phyloP scores from a whole-genome alignment of 2,329 filamentous ascomycete genomes.

The Juglanconis sp. region DNA sequence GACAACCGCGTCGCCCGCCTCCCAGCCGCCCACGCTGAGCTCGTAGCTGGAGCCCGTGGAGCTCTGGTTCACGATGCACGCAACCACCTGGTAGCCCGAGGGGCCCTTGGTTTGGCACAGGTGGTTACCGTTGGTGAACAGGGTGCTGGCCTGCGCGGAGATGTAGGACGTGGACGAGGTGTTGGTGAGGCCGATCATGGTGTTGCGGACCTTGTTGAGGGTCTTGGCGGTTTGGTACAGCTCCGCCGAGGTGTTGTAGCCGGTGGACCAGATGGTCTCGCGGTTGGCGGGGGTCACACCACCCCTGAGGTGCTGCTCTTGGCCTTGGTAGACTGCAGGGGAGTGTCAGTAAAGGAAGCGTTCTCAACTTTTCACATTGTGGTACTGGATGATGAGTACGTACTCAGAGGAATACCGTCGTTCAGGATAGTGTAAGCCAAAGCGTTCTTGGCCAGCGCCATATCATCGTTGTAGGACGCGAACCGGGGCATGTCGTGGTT shows the following conservation, averaged over 20 bases:
- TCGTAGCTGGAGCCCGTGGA: constrained; percentile 24
- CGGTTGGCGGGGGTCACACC: constrained; percentile 41
- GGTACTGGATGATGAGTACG: not conserved
- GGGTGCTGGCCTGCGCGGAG: constrained; percentile 32
- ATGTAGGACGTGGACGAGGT: constrained; percentile 34
- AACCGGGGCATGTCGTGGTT: constrained; percentile 59
- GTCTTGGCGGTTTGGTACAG: constrained; percentile 43
- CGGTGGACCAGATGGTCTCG: constrained; percentile 47
- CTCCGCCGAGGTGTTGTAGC: constrained; percentile 38
- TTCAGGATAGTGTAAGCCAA: constrained; percentile 59
- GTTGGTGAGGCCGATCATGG: constrained; percentile 41
- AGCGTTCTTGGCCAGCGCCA: constrained; percentile 56
- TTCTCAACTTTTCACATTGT: not conserved
- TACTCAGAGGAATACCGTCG: constrained; percentile 48
- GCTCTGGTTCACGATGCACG: constrained; percentile 39
- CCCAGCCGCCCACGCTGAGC: constrained; percentile 26
- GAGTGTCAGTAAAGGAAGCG: not conserved
- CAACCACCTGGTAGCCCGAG: constrained; percentile 33
- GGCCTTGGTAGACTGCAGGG: constrained; percentile 54
- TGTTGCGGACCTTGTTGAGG: constrained; percentile 49
- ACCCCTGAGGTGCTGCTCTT: constrained; percentile 54
- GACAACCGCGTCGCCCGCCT: constrained; percentile 24
- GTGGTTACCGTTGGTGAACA: constrained; percentile 36
- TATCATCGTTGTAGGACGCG: constrained; percentile 48
- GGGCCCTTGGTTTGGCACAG: constrained; percentile 43